phyloP scores from a whole-genome alignment of 106 monocot genomes.

The Cymbidium sinense region DNA sequence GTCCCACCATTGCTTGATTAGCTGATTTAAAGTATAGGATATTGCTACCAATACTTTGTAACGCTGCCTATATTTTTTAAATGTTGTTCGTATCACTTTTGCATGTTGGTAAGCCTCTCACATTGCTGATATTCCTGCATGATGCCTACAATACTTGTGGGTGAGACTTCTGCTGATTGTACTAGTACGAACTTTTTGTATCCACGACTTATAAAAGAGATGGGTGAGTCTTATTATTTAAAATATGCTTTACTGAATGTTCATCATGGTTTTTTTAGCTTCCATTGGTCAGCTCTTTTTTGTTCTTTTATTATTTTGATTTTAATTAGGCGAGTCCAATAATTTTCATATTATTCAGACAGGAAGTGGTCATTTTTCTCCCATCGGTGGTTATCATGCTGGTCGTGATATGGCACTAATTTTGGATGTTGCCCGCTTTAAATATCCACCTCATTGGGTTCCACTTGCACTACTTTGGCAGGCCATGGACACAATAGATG shows the following conservation, averaged over 20 bases:
- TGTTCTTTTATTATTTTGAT: conserved; percentile 1
- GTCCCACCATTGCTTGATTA: not conserved
- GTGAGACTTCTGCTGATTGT: not conserved
- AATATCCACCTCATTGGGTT: conserved; percentile 98
- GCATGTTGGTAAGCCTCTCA: not conserved
- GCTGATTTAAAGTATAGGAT: not conserved
- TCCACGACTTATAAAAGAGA: not conserved
- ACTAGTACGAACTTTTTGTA: not conserved
- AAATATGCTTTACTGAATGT: not conserved
- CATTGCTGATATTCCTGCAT: not conserved
- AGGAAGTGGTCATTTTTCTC: conserved; percentile 95
- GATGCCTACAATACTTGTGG: not conserved
- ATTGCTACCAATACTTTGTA: not conserved
- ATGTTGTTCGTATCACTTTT: not conserved
- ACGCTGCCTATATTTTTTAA: not conserved
- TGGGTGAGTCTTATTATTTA: not conserved
- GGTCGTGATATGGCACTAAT: conserved; percentile 89
- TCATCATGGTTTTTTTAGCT: not conserved
- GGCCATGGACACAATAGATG: conserved; percentile 80
- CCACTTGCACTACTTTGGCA: conserved; percentile 93
- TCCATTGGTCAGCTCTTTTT: not conserved
- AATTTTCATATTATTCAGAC: conserved; percentile 44
- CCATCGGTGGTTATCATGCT: conserved; percentile 95
- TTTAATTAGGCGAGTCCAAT: not conserved
- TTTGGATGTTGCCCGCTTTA: conserved; percentile 96